These are phyloP conservation scores for Yamadazyma ubonensis DNA, from an alignment of 805 yeast genomes.

Conservation along the genomic window DNA sequence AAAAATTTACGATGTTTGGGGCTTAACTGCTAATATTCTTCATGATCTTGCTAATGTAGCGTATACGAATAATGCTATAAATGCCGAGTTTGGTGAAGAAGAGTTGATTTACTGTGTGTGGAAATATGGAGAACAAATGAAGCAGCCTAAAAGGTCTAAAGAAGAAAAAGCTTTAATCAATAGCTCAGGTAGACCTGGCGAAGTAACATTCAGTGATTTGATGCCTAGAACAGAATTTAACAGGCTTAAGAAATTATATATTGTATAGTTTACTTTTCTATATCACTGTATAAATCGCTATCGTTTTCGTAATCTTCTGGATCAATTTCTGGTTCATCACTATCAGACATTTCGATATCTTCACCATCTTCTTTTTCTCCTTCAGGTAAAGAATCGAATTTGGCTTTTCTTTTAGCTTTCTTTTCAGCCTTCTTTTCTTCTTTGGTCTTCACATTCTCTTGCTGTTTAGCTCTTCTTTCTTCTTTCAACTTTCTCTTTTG, in stretches of 20 bases:
- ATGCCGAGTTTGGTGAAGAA: slow-evolving; percentile 54
- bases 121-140: slow-evolving; percentile 56
- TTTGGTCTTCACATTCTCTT: slow-evolving; percentile 73
- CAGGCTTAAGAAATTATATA: slow-evolving; percentile 43
- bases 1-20: slow-evolving; percentile 74
- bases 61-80: slow-evolving; percentile 23
- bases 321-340: slow-evolving; percentile 33
- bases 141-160: slow-evolving; percentile 42
- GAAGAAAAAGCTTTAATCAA: slow-evolving; percentile 56
- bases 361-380: slow-evolving; percentile 23
- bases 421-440: slow-evolving; percentile 71
- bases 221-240: slow-evolving; percentile 44
- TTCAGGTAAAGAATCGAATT: slow-evolving; percentile 38
- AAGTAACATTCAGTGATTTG: slow-evolving; percentile 45
- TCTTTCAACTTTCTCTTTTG: slow-evolving; percentile 60
- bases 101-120: slow-evolving; percentile 59
- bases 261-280: slow-evolving; percentile 11
- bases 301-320: slow-evolving; percentile 50
- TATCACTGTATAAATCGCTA: slow-evolving; percentile 46
- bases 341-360: slow-evolving; percentile 19
- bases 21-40: slow-evolving; percentile 75
- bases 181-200: slow-evolving; percentile 24
- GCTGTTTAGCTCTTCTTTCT: slow-evolving; percentile 73
- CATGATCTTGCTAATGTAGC: slow-evolving; percentile 64
- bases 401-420: slow-evolving; percentile 62